Conservation (phyloP, 192 early-diverging fungal species). For the Nowakowskiella sp. region DNA sequence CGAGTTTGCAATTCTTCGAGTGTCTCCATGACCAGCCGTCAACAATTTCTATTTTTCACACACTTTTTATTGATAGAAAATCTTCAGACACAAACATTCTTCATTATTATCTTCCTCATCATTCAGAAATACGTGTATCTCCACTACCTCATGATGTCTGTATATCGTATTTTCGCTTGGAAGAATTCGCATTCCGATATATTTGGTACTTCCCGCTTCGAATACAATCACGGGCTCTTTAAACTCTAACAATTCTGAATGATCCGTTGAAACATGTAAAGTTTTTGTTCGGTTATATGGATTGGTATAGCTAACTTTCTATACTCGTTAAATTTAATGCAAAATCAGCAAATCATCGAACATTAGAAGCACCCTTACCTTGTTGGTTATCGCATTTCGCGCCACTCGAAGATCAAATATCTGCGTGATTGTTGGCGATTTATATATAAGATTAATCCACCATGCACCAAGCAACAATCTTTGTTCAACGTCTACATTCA, state of each 20-base stretch:
- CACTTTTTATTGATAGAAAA: constrained; percentile 20
- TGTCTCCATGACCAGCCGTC: too few relatives aligned
- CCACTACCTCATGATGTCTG: too few relatives aligned
- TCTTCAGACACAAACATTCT: constrained; percentile 38
- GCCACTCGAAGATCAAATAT: constrained; percentile 37
- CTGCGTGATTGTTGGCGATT: constrained; percentile 35
- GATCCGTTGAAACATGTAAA: constrained; percentile 33
- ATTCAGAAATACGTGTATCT: constrained; percentile 43
- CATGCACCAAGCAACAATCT: too few relatives aligned
- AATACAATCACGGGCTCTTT: constrained; percentile 29
- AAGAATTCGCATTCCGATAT: constrained; percentile 36
- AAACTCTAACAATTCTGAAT: constrained; percentile 35
- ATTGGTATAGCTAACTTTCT: constrained; percentile 48
- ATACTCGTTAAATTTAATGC: not conserved
- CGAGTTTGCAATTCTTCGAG: constrained; percentile 61
- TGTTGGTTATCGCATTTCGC: constrained; percentile 25
- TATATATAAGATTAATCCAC: too few relatives aligned
- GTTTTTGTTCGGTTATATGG: constrained; percentile 32
- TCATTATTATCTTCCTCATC: constrained; percentile 41
- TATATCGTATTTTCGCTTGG: constrained; percentile 9
- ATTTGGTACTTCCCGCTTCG: constrained; percentile 26
- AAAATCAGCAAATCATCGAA: not conserved
- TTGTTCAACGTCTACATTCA: too few relatives aligned
- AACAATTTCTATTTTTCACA: not conserved
- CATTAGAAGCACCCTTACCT: constrained; percentile 24